These are phyloP conservation scores for Austropuccinia psidii DNA, from an alignment of 1,284 basidiomycete species.

Conservation along the genomic window DNA sequence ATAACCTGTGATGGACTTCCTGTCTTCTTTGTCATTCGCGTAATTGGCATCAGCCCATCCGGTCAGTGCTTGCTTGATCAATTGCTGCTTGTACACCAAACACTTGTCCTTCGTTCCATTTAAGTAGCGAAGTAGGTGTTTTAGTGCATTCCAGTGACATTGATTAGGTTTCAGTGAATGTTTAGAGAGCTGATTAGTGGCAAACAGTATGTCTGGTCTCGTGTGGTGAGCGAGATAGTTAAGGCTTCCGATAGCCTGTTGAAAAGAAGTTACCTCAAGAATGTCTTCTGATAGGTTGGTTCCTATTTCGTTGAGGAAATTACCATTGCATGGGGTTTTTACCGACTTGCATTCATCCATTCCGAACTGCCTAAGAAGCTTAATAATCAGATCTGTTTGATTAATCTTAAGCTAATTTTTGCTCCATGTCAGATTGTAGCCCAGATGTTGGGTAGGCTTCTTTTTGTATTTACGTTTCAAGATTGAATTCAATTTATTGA, in stretches of 20 bases:
- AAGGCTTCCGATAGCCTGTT: not conserved
- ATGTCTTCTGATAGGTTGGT: not conserved
- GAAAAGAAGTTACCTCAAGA: not conserved
- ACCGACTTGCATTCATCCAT: not conserved
- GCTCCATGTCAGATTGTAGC: not conserved
- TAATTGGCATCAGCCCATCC: not conserved
- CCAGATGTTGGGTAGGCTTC: not conserved
- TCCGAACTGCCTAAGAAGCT: not conserved
- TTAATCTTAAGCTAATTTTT: not conserved
- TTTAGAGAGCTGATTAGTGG: not conserved
- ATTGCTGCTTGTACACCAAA: not conserved
- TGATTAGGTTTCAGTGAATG: not conserved
- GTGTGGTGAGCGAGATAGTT: not conserved
- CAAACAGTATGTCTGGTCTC: not conserved
- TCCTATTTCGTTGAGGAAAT: not conserved
- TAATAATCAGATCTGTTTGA: not conserved
- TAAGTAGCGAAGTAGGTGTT: not conserved
- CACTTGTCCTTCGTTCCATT: not conserved
- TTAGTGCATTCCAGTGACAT: not conserved
- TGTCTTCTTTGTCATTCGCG: not conserved
- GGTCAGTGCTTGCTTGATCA: not conserved
- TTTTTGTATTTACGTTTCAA: not conserved
- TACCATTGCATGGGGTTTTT: not conserved
- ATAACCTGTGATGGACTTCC: not conserved
- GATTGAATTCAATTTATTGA: not conserved